Evolutionary conservation across 768 basidiomycete genomes (phyloP), one percentile per base, ranked within the genome.

Genomic region (Tulasnella sp.): DNA sequence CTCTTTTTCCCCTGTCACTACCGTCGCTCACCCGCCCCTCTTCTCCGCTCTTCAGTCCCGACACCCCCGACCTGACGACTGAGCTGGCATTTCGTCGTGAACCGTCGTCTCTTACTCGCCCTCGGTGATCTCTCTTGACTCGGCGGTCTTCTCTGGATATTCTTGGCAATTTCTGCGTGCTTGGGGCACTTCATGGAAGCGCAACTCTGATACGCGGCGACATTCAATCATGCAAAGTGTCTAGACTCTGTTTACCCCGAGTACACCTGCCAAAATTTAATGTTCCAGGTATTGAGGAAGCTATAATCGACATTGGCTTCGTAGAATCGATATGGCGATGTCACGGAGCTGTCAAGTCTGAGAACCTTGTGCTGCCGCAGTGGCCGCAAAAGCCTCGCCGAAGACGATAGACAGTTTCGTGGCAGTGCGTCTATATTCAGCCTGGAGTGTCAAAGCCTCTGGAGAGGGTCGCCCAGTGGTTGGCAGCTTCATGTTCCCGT

Each of bases 301-400:
- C 29, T 67, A 1, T 29, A 35, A 7, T 67, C 16, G 61, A 67
- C 61, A 15, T 16, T 29, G n/a, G 29, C 5, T 26, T 67, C n/a
- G 55, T 16, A 35, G 26, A 26, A 16, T 67, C 29, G 2, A 3
- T 18, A 67, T 26, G 61, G 29, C 61, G 61, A 35, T 35, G 61
- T 67, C 32, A 29, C 26, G 35, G 29, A 67, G 29, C 61, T 67
- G 61, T 67, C 61, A 67, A 67, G 61, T 67, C 32, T 26, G 26
- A 67, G 61, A 67, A 67, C 61, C 61, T 67, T 67, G 61, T 29
- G 32, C 61, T 67, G 61, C 61, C 61, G 61, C 61, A 67, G 26
- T 67, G 61, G 61, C 61, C 32, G 61, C 61, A 67, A 51, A 51
- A 67, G 55, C 61, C 61, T 67, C 26, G 61, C 61, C 61, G 61